These are phyloP conservation scores for Candida freyschussii DNA, from an alignment of 1,139 yeast species.

Conservation along the genomic window DNA sequence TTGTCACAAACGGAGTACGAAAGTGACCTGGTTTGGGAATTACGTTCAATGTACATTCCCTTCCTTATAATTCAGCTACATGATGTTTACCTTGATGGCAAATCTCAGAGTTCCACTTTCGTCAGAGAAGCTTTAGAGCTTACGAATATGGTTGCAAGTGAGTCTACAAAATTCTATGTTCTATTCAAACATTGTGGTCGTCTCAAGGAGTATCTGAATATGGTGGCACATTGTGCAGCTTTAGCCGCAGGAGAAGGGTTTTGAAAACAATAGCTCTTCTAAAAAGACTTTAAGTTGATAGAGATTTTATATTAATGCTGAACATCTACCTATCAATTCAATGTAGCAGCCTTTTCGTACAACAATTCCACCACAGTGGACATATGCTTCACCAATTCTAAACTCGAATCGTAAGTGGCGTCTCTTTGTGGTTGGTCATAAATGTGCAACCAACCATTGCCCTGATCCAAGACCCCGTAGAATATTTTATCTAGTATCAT, in stretches of 20 bases:
- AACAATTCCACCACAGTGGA: constrained; percentile 84
- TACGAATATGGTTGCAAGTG: constrained; percentile 50
- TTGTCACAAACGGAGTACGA: constrained; percentile 24
- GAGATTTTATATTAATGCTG: neutral
- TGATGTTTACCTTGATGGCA: constrained; percentile 44
- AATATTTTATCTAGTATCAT: constrained; percentile 95
- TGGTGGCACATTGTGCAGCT: constrained; percentile 42
- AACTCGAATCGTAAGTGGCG: constrained; percentile 82
- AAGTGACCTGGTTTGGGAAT: constrained; percentile 26
- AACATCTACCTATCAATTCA: constrained; percentile 37
- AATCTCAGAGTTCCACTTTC: constrained; percentile 31
- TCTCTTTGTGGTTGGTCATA: constrained; percentile 88
- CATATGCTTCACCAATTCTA: constrained; percentile 83
- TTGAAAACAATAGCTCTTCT: constrained; percentile 1
- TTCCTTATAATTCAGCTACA: constrained; percentile 60
- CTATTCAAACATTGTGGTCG: constrained; percentile 60
- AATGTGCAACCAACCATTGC: constrained; percentile 94
- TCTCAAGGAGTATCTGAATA: constrained; percentile 54
- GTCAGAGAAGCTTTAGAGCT: constrained; percentile 53
- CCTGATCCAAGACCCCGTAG: constrained; percentile 95
- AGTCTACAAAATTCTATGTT: constrained; percentile 40
- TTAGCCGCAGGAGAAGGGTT: constrained; percentile 23
- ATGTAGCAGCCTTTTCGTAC: constrained; percentile 86
- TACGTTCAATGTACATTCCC: constrained; percentile 72
- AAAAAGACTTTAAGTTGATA: neutral